A percentile compares a stretch with the other conserved stretches of the same genome.
These are phyloP conservation scores for Monilinia fructigena DNA, from an alignment of 2,329 filamentous ascomycete genomes.

Conservation along the genomic window DNA sequence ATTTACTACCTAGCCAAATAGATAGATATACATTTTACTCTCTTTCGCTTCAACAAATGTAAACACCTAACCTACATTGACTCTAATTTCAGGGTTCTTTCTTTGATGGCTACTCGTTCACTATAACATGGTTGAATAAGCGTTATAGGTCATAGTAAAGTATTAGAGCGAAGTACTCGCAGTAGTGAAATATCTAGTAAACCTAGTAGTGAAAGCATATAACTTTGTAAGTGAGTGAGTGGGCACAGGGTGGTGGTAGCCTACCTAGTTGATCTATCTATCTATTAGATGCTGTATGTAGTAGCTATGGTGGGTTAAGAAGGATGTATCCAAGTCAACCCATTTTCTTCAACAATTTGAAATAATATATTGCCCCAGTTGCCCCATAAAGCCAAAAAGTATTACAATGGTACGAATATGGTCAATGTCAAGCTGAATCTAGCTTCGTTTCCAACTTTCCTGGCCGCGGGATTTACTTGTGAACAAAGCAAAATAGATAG, in stretches of 20 bases:
- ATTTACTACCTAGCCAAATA: no score
- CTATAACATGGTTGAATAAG: not conserved
- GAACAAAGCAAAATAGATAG: not conserved
- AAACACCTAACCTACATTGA: not conserved
- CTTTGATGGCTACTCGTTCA: not conserved
- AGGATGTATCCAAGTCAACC: not conserved
- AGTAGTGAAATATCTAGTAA: no score
- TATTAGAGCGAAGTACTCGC: no score
- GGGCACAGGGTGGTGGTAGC: no score
- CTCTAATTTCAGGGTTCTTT: not conserved
- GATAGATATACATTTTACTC: not conserved
- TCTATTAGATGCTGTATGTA: not conserved
- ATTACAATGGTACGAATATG: not conserved
- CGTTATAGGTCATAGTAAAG: not conserved
- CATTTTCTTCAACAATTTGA: no score
- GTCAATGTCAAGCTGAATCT: not conserved
- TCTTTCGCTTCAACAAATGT: not conserved
- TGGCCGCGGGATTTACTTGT: slow-evolving; percentile 9
- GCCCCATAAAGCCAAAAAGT: not conserved
- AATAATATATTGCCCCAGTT: not conserved
- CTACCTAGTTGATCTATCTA: no score
- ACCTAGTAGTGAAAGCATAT: no score
- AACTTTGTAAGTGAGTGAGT: no score
- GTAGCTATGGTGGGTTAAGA: slow-evolving; percentile 12
- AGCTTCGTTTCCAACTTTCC: slow-evolving; percentile 3